A percentile compares a stretch with the other conserved stretches of the same genome.
phyloP scores from a whole-genome alignment of 2,329 filamentous ascomycete genomes.

The Lachnum nothofagi region DNA sequence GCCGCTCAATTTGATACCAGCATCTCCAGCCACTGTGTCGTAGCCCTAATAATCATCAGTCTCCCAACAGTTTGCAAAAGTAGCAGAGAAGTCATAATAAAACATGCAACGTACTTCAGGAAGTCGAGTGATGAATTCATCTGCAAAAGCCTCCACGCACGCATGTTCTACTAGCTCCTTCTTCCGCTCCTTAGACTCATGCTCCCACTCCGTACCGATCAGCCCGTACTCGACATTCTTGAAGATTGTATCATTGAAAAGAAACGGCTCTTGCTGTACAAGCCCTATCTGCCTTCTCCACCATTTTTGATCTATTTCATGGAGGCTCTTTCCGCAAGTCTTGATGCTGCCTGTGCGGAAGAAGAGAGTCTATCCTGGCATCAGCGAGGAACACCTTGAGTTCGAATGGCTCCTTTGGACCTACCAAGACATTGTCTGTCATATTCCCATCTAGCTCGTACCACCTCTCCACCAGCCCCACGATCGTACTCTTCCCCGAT shows the following conservation, averaged over 20 bases:
- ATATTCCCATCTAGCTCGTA: conserved; percentile 31
- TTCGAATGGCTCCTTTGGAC: not conserved
- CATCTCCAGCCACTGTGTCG: conserved; percentile 56
- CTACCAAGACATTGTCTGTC: conserved; percentile 25
- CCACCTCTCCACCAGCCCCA: conserved; percentile 39
- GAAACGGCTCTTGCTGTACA: conserved; percentile 61
- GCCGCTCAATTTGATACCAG: conserved; percentile 69
- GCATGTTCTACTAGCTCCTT: conserved; percentile 35
- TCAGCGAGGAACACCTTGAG: not conserved
- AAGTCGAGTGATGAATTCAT: conserved; percentile 49
- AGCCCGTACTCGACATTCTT: conserved; percentile 48
- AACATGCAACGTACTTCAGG: conserved; percentile 44
- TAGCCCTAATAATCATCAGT: conserved; percentile 41
- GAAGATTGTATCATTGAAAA: conserved; percentile 60
- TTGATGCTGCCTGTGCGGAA: conserved; percentile 22
- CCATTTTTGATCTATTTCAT: conserved; percentile 50
- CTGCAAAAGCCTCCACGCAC: conserved; percentile 50
- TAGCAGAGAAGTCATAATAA: conserved; percentile 46
- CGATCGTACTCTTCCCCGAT: conserved; percentile 39
- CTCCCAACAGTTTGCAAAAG: conserved; percentile 46
- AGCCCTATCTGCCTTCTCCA: conserved; percentile 53
- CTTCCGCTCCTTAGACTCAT: conserved; percentile 12
- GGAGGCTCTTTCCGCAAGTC: conserved; percentile 15
- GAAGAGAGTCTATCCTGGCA: conserved; percentile 18
- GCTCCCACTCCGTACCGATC: conserved; percentile 20